phyloP scores from a whole-genome alignment of 768 basidiomycete genomes.

The Lactifluus hygrophoroides region DNA sequence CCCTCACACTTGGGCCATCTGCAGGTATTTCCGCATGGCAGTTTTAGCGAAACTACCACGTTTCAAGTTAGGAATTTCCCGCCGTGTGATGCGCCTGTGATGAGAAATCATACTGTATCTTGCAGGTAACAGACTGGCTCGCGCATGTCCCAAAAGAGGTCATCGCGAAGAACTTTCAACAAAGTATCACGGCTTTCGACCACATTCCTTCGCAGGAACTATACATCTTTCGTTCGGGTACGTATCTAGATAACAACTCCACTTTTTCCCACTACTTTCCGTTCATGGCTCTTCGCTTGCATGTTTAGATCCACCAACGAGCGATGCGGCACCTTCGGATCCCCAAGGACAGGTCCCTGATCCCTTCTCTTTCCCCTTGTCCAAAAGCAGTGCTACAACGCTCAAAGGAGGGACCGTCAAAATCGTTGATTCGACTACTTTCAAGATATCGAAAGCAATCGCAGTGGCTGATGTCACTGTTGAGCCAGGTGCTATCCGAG shows the following conservation, averaged over 20 bases:
- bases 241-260: not conserved
- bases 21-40: conserved; percentile 30
- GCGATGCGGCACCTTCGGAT: conserved; percentile 31
- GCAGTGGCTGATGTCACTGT: conserved; percentile 51
- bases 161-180: conserved; percentile 31
- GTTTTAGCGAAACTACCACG: conserved; percentile 29
- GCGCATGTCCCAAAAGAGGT: conserved; percentile 31
- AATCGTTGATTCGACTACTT: conserved; percentile 41
- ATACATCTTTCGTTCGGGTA: conserved; percentile 28
- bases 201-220: conserved; percentile 26
- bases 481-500: conserved; percentile 50
- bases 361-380: conserved; percentile 41
- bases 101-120: conserved; percentile 8
- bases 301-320: conserved; percentile 23
- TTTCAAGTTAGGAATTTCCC: conserved; percentile 25
- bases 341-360: conserved; percentile 39
- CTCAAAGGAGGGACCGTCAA: conserved; percentile 36
- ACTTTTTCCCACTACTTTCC: too few species aligned
- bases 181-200: conserved; percentile 26
- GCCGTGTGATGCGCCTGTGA: not conserved
- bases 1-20: not conserved
- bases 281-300: not conserved
- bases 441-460: conserved; percentile 44
- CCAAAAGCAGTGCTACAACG: conserved; percentile 36
- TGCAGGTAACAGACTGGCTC: conserved; percentile 28